Evolutionary conservation across 2,329 filamentous ascomycete genomes (phyloP).

Genomic region (Eutypa lata): DNA sequence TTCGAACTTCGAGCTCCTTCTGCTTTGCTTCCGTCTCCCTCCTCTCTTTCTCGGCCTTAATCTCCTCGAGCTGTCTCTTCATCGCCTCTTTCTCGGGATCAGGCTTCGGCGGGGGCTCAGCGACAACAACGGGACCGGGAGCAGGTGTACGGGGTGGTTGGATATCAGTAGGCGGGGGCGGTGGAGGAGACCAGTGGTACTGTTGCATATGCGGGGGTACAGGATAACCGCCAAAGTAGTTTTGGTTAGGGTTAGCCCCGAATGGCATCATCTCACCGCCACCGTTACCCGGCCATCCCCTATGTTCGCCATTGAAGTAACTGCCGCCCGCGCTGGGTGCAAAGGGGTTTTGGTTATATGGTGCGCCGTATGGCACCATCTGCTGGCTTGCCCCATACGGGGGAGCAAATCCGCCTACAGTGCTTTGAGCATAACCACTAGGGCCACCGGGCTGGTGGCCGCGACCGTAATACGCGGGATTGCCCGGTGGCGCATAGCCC

Average conservation of each 20-base stretch:
- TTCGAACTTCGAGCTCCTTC: constrained; percentile 42
- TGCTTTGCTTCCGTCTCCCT: constrained; percentile 44
- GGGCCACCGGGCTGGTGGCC: constrained; percentile 29
- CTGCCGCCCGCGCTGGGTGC: constrained; percentile 31
- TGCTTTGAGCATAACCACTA: constrained; percentile 45
- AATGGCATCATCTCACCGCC: constrained; percentile 33
- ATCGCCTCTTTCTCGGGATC: constrained; percentile 61
- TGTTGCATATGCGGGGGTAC: constrained; percentile 49
- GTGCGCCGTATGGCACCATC: constrained; percentile 44
- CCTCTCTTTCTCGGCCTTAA: constrained; percentile 44
- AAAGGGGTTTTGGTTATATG: constrained; percentile 26
- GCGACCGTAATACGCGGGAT: constrained; percentile 25
- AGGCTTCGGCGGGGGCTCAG: constrained; percentile 20
- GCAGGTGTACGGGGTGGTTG: constrained; percentile 4
- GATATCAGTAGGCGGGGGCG: constrained; percentile 31
- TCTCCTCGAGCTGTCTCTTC: constrained; percentile 54
- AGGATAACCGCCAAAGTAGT: constrained; percentile 37
- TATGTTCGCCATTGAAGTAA: constrained; percentile 39
- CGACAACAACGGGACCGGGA: constrained; percentile 7
- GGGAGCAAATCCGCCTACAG: constrained; percentile 42
- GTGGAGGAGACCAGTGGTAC: constrained; percentile 38
- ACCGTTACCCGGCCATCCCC: constrained; percentile 13
- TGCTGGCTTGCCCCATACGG: constrained; percentile 36
- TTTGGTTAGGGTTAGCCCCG: constrained; percentile 29
- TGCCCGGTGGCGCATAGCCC: constrained; percentile 21